These are phyloP conservation scores for Nakazawaea wyomingensis DNA, from an alignment of 805 yeast species.

Conservation along the genomic window DNA sequence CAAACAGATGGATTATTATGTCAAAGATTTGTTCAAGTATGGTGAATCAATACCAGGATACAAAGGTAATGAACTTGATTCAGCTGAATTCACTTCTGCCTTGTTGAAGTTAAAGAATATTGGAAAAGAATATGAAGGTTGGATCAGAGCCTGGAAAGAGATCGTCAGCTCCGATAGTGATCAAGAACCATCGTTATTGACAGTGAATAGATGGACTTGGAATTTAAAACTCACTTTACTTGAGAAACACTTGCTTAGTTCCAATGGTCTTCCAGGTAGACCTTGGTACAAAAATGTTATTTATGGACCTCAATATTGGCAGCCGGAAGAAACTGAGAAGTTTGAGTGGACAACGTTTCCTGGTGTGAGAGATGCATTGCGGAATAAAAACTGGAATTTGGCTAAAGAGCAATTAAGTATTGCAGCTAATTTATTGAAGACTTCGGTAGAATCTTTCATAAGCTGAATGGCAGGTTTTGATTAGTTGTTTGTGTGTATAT, in stretches of 20 bases:
- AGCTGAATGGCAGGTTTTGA: too few species aligned
- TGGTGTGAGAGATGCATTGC: slow-evolving; percentile 62
- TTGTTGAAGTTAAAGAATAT: slow-evolving; percentile 34
- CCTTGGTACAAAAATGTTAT: slow-evolving; percentile 64
- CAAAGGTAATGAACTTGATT: slow-evolving; percentile 19
- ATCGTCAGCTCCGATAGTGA: slow-evolving; percentile 48
- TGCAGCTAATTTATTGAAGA: slow-evolving; percentile 31
- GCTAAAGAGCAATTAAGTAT: slow-evolving; percentile 52
- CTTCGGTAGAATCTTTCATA: slow-evolving; percentile 20
- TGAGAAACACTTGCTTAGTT: slow-evolving; percentile 46
- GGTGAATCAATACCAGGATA: slow-evolving; percentile 17
- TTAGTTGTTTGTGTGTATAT: too few species aligned
- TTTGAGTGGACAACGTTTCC: slow-evolving; percentile 70
- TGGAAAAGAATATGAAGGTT: slow-evolving; percentile 45
- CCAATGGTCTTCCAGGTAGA: slow-evolving; percentile 42
- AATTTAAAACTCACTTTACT: slow-evolving; percentile 59
- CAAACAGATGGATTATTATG: slow-evolving; percentile 35
- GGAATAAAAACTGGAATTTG: slow-evolving; percentile 37
- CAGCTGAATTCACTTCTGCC: slow-evolving; percentile 22
- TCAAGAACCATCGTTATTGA: slow-evolving; percentile 65
- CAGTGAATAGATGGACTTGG: slow-evolving; percentile 76
- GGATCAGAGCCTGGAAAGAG: slow-evolving; percentile 62
- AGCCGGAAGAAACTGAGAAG: slow-evolving; percentile 38
- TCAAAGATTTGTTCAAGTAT: slow-evolving; percentile 42
- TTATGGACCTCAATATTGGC: slow-evolving; percentile 62